Evolutionary conservation across 352 stramenopile genomes (phyloP).

Genomic region (Phytophthora citrophthora): DNA sequence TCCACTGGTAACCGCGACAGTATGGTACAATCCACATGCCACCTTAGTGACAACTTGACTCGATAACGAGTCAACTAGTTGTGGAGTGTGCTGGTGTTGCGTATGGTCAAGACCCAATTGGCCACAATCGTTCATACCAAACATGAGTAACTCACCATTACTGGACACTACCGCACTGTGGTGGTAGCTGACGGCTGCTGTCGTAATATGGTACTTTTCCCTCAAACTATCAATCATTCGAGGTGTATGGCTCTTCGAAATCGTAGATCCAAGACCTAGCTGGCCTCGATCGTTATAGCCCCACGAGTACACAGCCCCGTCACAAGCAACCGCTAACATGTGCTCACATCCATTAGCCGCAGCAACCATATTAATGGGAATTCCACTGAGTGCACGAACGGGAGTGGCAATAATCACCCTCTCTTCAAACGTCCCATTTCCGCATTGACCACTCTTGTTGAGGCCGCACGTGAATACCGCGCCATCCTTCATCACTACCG

Average conservation of each 20-base stretch:
- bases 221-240: conserved; percentile 80
- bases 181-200: conserved; percentile 84
- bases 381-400: conserved; percentile 69
- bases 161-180: conserved; percentile 86
- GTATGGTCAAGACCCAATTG: conserved; percentile 84
- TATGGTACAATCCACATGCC: conserved; percentile 86
- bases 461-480: conserved; percentile 81
- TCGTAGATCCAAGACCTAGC: conserved; percentile 82
- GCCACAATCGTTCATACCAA: conserved; percentile 91
- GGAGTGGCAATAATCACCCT: conserved; percentile 78
- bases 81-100: conserved; percentile 86
- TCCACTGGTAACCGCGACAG: conserved; percentile 57
- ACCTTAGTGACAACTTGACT: conserved; percentile 79
- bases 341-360: conserved; percentile 88
- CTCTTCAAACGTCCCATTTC: conserved; percentile 89
- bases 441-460: conserved; percentile 90
- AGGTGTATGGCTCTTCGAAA: conserved; percentile 88
- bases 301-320: conserved; percentile 86
- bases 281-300: conserved; percentile 90
- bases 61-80: conserved; percentile 72
- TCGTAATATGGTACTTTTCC: conserved; percentile 85
- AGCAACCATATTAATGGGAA: conserved; percentile 73
- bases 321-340: conserved; percentile 82
- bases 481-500: conserved; percentile 86
- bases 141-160: conserved; percentile 79